Percentiles rank a stretch among this genome's conserved stretches.
These are phyloP conservation scores for Boletus hoseneyae DNA, from an alignment of 1,284 basidiomycete species.

Conservation along the genomic window DNA sequence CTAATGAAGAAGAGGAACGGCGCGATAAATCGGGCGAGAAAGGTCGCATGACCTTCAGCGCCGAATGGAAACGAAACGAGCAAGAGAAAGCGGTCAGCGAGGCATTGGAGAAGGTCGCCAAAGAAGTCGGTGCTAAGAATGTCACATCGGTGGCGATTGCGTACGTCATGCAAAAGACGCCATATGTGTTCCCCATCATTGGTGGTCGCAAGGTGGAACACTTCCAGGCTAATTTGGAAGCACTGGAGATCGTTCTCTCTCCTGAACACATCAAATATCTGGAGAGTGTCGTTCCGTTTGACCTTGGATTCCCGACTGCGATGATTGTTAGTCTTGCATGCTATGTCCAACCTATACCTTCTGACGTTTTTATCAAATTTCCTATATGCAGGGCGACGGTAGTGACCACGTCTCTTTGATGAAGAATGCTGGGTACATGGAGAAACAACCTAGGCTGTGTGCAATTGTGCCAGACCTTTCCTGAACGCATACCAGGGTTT, in stretches of 20 bases:
- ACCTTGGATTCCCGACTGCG: conserved; percentile 40
- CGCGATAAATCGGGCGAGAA: conserved; percentile 21
- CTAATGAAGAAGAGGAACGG: conserved; percentile 27
- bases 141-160: conserved; percentile 40
- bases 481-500: not conserved
- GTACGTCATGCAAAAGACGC: conserved; percentile 46
- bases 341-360: conserved; percentile 24
- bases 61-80: conserved; percentile 26
- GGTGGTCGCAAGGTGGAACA: conserved; percentile 53
- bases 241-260: conserved; percentile 42
- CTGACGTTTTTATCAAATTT: not conserved
- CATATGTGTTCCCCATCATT: conserved; percentile 49
- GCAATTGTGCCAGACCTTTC: conserved; percentile 15
- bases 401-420: conserved; percentile 8
- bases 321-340: conserved; percentile 34
- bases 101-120: conserved; percentile 5
- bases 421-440: conserved; percentile 21
- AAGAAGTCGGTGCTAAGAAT: conserved; percentile 7
- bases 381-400: conserved; percentile 25
- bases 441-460: conserved; percentile 18
- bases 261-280: conserved; percentile 43
- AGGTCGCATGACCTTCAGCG: conserved; percentile 9
- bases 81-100: conserved; percentile 17
- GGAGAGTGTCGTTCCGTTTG: conserved; percentile 39
- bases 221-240: conserved; percentile 44